Base-by-base conservation (phyloP, 1,284 basidiomycete species). In the Lignosus rhinocerotis region DNA sequence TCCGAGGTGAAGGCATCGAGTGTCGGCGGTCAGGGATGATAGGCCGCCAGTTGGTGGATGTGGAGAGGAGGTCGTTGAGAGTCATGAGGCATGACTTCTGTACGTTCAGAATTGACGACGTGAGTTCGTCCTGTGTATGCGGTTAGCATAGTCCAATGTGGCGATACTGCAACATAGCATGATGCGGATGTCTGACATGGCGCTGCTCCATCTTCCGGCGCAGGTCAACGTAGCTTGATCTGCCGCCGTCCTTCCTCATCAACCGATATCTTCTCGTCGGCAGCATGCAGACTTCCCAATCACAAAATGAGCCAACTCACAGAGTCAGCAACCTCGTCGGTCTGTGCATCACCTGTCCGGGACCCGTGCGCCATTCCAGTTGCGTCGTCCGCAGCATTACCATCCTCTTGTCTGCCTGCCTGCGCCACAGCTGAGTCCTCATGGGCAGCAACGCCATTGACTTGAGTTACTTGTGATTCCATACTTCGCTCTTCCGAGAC, bases 11-110 rank as follows among this genome's bases (percentile, higher is more conserved):
- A 33, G 85, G 83, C 78, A 87, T 80, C 4, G 86, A 88, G 70
- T 87, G 85, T 50, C 85, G 77, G 33, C 85, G 80, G 69, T 84
- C 81, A 58, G 85, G 83, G 16, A 87, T 74, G 59, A 87, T 86
- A 19, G 83, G 77, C 57, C 74, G 76, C 85, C 84, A 87, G 54
- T 75, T 69, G 6, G 73, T 70, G 9, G 80, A 74, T 6, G 74
- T 76, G 39, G 83, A 84, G 30, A 92, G 80, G n/a, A 92, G 77
- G 69, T 85, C 86, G 67, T 86, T 84, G 46, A 92, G 75, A 0
- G 87, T 88, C 77, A 84, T 86, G 21, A 92, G 67, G 70, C 87
- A 90, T 16, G 87, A 88, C 60, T 80, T 81, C 66, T 90, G 86
- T 32, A 92, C 87, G 56, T 82, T 78, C 11, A 79, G 75, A 61